A percentile compares a stretch with the other conserved stretches of the same genome.
phyloP scores from a whole-genome alignment of 2,329 filamentous ascomycete genomes.

The Trichoderma sp. region DNA sequence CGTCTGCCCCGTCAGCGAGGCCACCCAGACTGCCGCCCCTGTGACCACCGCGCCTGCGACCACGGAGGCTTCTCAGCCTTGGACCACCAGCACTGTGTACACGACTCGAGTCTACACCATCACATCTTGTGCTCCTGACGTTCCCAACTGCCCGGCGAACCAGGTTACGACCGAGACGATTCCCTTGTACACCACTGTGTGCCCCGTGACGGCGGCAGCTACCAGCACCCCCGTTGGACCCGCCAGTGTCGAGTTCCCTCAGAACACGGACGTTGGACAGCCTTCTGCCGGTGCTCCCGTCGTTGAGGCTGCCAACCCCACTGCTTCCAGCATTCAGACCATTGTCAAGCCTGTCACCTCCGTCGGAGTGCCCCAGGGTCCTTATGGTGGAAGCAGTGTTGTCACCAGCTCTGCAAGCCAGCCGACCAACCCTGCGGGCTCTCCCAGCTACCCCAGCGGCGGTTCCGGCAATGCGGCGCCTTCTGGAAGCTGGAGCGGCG shows the following conservation, averaged over 20 bases:
- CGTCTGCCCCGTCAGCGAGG: slow-evolving; percentile 39
- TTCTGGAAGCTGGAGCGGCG: slow-evolving; percentile 21
- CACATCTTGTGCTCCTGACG: slow-evolving; percentile 52
- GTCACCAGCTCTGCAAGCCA: slow-evolving; percentile 26
- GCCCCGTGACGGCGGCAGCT: slow-evolving; percentile 31
- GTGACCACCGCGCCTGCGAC: slow-evolving; percentile 1
- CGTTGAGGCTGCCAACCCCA: slow-evolving; percentile 6
- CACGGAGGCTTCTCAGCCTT: slow-evolving; percentile 17
- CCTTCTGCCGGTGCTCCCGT: slow-evolving; percentile 10
- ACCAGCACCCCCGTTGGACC: slow-evolving; percentile 3
- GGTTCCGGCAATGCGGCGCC: slow-evolving; percentile 25
- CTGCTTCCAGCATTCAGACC: slow-evolving; percentile 21
- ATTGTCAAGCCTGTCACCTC: slow-evolving; percentile 23
- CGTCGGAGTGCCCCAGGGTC: slow-evolving; percentile 23
- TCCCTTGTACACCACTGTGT: slow-evolving; percentile 38
- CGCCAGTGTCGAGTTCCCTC: neutral
- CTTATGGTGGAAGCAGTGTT: slow-evolving; percentile 30
- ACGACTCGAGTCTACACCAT: slow-evolving; percentile 53
- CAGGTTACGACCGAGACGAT: slow-evolving; percentile 36
- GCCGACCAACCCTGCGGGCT: neutral
- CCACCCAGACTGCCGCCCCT: slow-evolving; percentile 22
- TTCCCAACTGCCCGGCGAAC: slow-evolving; percentile 48
- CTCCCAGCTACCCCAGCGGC: slow-evolving; percentile 17
- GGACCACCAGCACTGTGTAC: slow-evolving; percentile 45
- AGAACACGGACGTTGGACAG: slow-evolving; percentile 18